Conservation (phyloP, 1,284 basidiomycete species). For the Cryptococcus jaspeensis region DNA sequence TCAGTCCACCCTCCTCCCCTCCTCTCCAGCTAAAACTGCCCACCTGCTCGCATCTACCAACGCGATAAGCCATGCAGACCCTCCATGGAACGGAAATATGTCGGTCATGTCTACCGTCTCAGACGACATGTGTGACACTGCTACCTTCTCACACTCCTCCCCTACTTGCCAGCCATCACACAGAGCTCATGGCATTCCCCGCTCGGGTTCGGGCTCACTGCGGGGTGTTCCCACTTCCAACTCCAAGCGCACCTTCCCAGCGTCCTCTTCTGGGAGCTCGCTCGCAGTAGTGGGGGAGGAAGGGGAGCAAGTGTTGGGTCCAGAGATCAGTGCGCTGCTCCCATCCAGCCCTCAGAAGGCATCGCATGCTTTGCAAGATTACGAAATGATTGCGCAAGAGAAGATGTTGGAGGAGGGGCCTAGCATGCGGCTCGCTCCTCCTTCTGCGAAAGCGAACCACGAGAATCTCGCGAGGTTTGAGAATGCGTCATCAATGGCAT, state of each 20-base stretch:
- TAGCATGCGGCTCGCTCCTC: conserved; percentile 8
- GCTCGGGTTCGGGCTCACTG: background rate
- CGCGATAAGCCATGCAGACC: conserved; percentile 9
- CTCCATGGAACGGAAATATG: conserved; percentile 15
- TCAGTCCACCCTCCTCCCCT: conserved; percentile 19
- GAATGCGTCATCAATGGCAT: too few relatives aligned
- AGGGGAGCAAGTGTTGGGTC: background rate
- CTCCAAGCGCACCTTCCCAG: conserved; percentile 26
- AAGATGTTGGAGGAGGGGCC: conserved; percentile 11
- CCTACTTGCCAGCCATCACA: background rate
- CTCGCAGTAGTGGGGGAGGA: conserved; percentile 23
- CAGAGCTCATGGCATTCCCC: background rate
- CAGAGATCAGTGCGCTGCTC: conserved; percentile 19
- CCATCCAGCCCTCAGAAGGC: conserved; percentile 23
- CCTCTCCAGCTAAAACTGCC: conserved; percentile 18
- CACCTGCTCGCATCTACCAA: conserved; percentile 20
- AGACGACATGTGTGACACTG: background rate
- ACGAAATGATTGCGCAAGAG: conserved; percentile 13
- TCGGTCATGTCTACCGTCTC: background rate
- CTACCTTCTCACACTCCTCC: background rate
- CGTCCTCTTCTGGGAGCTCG: conserved; percentile 28
- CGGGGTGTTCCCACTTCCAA: conserved; percentile 3
- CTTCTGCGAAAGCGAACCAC: too few relatives aligned
- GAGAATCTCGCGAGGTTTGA: background rate
- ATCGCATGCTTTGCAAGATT: conserved; percentile 15